Percentiles rank a stretch among this genome's conserved stretches.
Conservation (phyloP, 2,329 filamentous ascomycete genomes). For the Tympanopsis confertula region DNA sequence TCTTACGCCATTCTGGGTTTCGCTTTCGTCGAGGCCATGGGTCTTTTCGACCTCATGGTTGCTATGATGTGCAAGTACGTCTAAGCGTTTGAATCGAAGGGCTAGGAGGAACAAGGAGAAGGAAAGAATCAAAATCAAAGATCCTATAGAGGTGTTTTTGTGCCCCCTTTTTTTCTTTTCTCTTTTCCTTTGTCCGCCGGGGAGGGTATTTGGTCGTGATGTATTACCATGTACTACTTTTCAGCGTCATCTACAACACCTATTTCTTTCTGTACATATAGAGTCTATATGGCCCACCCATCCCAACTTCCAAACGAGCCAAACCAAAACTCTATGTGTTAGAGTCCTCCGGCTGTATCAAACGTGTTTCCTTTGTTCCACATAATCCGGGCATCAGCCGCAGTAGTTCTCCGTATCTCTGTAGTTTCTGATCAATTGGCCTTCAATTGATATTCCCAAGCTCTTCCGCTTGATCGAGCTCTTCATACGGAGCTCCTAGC, state of each 20-base stretch:
- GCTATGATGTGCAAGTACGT: slow-evolving; percentile 12
- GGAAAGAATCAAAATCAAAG: background rate
- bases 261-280: background rate
- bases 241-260: background rate
- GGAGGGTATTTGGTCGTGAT: background rate
- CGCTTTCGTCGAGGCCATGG: slow-evolving; percentile 52
- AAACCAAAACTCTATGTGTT: too few species aligned
- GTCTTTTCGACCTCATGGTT: slow-evolving; percentile 42
- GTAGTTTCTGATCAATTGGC: too few species aligned
- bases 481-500: too few species aligned
- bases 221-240: slow-evolving; percentile 1
- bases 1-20: slow-evolving; percentile 53
- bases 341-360: too few species aligned
- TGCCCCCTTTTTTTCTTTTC: background rate
- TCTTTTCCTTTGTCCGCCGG: background rate
- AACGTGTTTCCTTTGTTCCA: too few species aligned
- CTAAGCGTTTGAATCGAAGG: slow-evolving; percentile 1
- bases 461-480: too few species aligned
- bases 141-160: background rate
- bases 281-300: background rate
- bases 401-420: too few species aligned
- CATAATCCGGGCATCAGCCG: too few species aligned
- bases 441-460: too few species aligned
- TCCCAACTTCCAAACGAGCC: too few species aligned
- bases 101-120: too few species aligned